Percentiles rank a stretch among this genome's conserved stretches.
phyloP scores from a whole-genome alignment of 176 grass and related monocot genomes.

The Thalia dealbata region DNA sequence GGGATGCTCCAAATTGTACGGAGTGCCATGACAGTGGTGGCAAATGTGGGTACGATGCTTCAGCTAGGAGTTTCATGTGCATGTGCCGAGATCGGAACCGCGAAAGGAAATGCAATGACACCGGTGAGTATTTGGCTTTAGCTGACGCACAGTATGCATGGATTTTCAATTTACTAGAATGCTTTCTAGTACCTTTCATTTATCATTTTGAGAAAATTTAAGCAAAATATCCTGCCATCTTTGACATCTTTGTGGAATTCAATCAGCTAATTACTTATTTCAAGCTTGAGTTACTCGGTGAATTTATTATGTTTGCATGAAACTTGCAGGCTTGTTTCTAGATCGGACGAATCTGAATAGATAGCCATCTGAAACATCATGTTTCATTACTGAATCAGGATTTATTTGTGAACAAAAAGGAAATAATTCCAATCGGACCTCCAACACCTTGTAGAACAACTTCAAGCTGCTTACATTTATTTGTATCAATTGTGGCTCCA shows the following conservation, averaged over 20 bases:
- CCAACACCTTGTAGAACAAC: too few species aligned
- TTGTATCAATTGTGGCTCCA: too few species aligned
- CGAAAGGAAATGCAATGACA: not conserved
- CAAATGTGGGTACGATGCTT: constrained; percentile 29
- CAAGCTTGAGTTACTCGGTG: too few species aligned
- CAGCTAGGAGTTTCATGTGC: constrained; percentile 23
- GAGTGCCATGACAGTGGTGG: constrained; percentile 25
- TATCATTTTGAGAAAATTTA: not conserved
- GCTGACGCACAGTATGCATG: not conserved
- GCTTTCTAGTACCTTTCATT: not conserved
- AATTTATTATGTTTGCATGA: not conserved
- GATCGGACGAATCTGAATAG: not conserved
- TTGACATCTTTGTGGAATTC: too few species aligned
- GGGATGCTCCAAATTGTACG: constrained; percentile 15
- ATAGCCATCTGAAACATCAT: not conserved
- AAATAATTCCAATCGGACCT: too few species aligned
- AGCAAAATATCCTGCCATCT: not conserved
- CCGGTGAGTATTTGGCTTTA: constrained; percentile 21
- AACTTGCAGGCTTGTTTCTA: not conserved
- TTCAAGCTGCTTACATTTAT: too few species aligned
- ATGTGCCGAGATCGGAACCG: constrained; percentile 27
- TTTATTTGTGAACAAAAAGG: not conserved
- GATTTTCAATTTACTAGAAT: not conserved
- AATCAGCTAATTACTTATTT: not conserved
- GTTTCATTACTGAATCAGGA: not conserved